These are phyloP conservation scores for Dothidotthia symphoricarpi DNA, from an alignment of 2,329 filamentous ascomycete species.

Conservation along the genomic window DNA sequence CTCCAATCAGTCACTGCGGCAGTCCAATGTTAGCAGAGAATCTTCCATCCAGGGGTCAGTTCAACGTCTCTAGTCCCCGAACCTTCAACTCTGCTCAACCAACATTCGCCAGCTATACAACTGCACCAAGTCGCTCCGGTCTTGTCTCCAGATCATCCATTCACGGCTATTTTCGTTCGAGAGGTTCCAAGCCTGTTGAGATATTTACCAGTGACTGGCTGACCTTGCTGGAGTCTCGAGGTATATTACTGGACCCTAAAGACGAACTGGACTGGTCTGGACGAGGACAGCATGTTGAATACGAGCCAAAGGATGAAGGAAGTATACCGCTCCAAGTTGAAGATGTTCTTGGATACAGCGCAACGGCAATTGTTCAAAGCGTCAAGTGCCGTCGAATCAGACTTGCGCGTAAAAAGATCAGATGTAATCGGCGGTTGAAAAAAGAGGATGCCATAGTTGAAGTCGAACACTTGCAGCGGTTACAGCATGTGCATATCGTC, in stretches of 20 bases:
- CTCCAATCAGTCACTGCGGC: not conserved
- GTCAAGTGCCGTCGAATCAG: constrained; percentile 15
- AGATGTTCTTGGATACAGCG: constrained; percentile 4
- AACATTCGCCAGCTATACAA: constrained; percentile 2
- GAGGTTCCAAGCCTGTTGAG: too few species aligned
- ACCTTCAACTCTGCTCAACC: constrained; percentile 3
- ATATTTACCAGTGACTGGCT: constrained; percentile 7
- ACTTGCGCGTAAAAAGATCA: constrained; percentile 16
- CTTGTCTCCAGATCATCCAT: not conserved
- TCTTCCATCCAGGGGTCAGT: not conserved
- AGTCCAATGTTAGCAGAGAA: not conserved
- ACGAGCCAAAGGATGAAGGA: constrained; percentile 2
- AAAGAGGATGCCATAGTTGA: constrained; percentile 5
- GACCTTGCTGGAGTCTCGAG: not conserved
- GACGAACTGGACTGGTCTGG: constrained; percentile 12
- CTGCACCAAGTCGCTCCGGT: not conserved
- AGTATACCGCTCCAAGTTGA: constrained; percentile 5
- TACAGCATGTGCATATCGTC: constrained; percentile 16
- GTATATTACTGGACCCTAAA: constrained; percentile 5
- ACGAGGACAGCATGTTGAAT: constrained; percentile 14
- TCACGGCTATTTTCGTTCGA: too few species aligned
- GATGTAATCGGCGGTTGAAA: constrained; percentile 5
- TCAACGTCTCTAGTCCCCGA: constrained; percentile 1
- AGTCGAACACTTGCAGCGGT: constrained; percentile 14
- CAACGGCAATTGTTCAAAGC: constrained; percentile 17